A percentile compares a stretch with the other conserved stretches of the same genome.
Evolutionary conservation across 192 early-diverging fungal genomes (phyloP).

Genomic region (Mortierella antarctica): DNA sequence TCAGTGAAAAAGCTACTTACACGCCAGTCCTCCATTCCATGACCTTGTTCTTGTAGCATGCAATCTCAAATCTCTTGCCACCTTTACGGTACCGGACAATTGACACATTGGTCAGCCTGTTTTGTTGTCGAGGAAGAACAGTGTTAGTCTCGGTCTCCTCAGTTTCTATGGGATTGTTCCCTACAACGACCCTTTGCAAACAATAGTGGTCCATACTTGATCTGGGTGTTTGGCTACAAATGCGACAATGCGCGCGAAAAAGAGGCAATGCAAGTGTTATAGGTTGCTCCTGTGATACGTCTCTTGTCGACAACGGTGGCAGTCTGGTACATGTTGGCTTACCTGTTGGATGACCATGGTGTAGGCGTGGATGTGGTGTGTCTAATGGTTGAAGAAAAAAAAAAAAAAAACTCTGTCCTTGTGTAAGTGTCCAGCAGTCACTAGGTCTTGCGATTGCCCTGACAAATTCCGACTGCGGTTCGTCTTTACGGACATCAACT

Average conservation of each 20-base stretch:
- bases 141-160: background rate
- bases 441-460: background rate
- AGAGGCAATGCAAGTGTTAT: background rate
- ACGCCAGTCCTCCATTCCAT: slow-evolving; percentile 93
- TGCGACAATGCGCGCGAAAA: slow-evolving; percentile 28
- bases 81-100: slow-evolving; percentile 95
- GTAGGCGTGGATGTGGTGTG: background rate
- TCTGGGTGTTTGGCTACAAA: slow-evolving; percentile 54
- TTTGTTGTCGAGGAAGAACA: background rate
- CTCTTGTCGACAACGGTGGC: background rate
- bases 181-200: background rate
- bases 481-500: background rate
- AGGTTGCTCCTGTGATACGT: too few relatives aligned
- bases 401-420: slow-evolving; percentile 3
- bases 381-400: slow-evolving; percentile 6
- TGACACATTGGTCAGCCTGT: slow-evolving; percentile 94
- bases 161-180: background rate
- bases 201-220: slow-evolving; percentile 46
- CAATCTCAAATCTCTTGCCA: slow-evolving; percentile 98
- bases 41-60: slow-evolving; percentile 99
- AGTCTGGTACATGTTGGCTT: background rate
- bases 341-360: slow-evolving; percentile 38
- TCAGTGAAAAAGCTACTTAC: slow-evolving; percentile 59
- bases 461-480: too few relatives aligned
- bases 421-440: slow-evolving; percentile 15